Conservation (phyloP, 371 early-diverging fungal species). For the Mortierella sp. region DNA sequence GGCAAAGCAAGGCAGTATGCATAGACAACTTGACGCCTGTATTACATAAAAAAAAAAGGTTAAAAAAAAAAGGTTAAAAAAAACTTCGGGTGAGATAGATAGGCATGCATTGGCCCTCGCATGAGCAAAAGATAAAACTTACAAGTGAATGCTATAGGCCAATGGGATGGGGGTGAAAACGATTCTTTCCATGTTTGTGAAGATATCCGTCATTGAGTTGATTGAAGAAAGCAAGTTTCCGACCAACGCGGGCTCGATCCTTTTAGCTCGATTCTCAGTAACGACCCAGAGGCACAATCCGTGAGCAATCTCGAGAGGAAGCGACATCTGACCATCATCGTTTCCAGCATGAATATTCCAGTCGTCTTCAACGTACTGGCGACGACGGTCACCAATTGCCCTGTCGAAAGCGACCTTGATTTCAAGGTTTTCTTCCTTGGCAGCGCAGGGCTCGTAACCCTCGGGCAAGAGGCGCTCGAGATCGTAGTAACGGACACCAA, state of each 20-base stretch:
- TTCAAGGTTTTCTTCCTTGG: conserved; percentile 29
- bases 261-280: conserved; percentile 38
- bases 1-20: conserved; percentile 76
- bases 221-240: conserved; percentile 39
- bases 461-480: conserved; percentile 67
- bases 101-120: too few relatives aligned
- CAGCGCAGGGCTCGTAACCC: conserved; percentile 42
- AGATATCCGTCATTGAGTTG: conserved; percentile 52
- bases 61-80: background rate
- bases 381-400: conserved; percentile 34
- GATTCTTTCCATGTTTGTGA: conserved; percentile 75
- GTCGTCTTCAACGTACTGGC: conserved; percentile 34
- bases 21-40: conserved; percentile 69
- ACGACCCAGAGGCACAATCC: conserved; percentile 50
- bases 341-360: conserved; percentile 41
- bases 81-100: background rate
- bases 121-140: conserved; percentile 5
- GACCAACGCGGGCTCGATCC: conserved; percentile 37
- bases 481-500: conserved; percentile 69
- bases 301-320: conserved; percentile 49
- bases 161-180: conserved; percentile 83
- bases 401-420: conserved; percentile 28
- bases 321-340: conserved; percentile 46
- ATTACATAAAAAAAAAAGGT: background rate
- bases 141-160: conserved; percentile 82